Base-by-base conservation (phyloP, 2,329 filamentous ascomycete species). In the Pestalotiopsis sp. region DNA sequence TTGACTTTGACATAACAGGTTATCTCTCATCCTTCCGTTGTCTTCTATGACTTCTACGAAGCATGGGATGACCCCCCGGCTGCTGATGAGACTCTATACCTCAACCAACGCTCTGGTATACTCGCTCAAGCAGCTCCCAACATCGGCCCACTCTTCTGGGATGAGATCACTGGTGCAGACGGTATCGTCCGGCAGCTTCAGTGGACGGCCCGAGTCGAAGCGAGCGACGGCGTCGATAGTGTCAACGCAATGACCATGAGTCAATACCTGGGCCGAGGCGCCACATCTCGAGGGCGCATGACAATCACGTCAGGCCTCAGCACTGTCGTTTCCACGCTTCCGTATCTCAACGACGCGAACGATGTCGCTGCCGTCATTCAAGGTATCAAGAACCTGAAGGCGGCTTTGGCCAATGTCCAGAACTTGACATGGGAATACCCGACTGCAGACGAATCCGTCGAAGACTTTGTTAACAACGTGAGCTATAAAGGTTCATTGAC, bases 1-100 rank as follows among this genome's bases (percentile, higher is more conserved):
- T 72, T 62, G 70, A 12, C 36, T 25, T 49, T 12, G 23, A 13
- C 23, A 25, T 76, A 76, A 87, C 85, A 66, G 85, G 82, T 82
- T 67, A 76, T 86, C 74, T 76, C 80, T 65, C 83, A 85, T 69
- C 82, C 83, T 2, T 78, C 82, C 45, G 81, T 85, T 3, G 77
- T 80, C n/a, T 88, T 89, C 78, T 92, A 92, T 75, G 87, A 92
- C 80, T 92, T 91, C 75, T 91, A 90, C 76, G 83, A 82, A 68
- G 90, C 90, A 2, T 93, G 84, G 73, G 78, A 85, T 71, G 80
- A 79, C 57, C 85, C 85, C 9, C 84, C 82, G 69, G 72, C 73
- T 5, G 74, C 77, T 0, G 86, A 88, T 73, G 78, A 79, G 71
- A 69, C 76, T 38, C 73, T 74, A 25, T 88, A 88, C 70, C 81